Evolutionary conservation across 768 basidiomycete species (phyloP).

Genomic region (Neoboletus magnificus): DNA sequence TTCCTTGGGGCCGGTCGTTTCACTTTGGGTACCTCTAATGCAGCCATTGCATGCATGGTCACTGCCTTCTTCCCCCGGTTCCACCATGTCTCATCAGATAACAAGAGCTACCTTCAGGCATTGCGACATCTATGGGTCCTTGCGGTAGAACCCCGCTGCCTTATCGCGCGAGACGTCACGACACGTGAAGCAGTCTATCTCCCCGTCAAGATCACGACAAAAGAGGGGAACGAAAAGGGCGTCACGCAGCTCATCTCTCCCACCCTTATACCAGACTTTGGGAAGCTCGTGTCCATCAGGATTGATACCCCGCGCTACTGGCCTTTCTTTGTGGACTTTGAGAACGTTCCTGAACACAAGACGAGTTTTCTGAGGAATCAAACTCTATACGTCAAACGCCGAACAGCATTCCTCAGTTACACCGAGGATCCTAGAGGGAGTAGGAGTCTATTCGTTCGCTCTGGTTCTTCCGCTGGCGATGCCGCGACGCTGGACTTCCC

Average conservation of each 20-base stretch:
- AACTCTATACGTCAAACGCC: constrained; percentile 88
- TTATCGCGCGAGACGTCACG: constrained; percentile 90
- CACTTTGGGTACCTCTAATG: constrained; percentile 88
- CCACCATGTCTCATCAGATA: constrained; percentile 75
- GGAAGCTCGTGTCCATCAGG: constrained; percentile 74
- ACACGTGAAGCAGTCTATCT: constrained; percentile 88
- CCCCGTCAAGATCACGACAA: constrained; percentile 82
- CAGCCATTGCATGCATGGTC: constrained; percentile 86
- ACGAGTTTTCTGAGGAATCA: constrained; percentile 68
- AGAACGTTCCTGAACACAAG: constrained; percentile 62
- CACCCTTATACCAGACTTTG: constrained; percentile 87
- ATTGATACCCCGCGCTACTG: constrained; percentile 96
- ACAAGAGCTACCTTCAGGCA: constrained; percentile 87
- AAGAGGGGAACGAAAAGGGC: constrained; percentile 59
- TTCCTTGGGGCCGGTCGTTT: constrained; percentile 93
- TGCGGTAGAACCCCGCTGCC: constrained; percentile 90
- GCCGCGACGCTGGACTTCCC: constrained; percentile 86
- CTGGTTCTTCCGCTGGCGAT: constrained; percentile 81
- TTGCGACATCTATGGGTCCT: constrained; percentile 95
- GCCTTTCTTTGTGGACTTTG: constrained; percentile 84
- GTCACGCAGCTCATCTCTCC: constrained; percentile 84
- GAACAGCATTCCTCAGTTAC: constrained; percentile 90
- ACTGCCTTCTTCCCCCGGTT: constrained; percentile 92
- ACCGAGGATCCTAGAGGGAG: constrained; percentile 93
- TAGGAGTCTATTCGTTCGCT: constrained; percentile 84